Evolutionary conservation across 805 yeast species (phyloP).

Genomic region (Hanseniaspora vineae): DNA sequence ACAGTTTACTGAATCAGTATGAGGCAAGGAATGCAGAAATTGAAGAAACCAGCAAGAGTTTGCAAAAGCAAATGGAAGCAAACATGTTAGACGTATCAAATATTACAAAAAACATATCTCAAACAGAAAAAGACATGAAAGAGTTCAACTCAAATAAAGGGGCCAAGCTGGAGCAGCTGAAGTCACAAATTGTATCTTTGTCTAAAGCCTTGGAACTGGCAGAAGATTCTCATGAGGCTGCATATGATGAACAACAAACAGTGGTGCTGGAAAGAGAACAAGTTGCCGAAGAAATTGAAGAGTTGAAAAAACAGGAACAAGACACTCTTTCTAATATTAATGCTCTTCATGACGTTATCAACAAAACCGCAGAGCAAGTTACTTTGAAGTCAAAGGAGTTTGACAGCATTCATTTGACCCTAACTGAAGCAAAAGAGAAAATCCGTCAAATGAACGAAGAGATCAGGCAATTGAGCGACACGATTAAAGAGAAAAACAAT

Average conservation of each 20-base stretch:
- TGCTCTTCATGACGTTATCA: too few relatives aligned
- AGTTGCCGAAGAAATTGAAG: slow-evolving; percentile 38
- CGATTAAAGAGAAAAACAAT: slow-evolving; percentile 31
- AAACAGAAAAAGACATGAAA: slow-evolving; percentile 60
- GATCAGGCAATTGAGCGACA: slow-evolving; percentile 41
- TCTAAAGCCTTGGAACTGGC: slow-evolving; percentile 22
- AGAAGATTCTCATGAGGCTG: slow-evolving; percentile 30
- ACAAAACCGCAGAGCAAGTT: too few relatives aligned
- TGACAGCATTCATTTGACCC: too few relatives aligned
- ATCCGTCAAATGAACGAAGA: slow-evolving; percentile 67
- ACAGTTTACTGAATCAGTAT: slow-evolving; percentile 44
- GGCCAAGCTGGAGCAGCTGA: slow-evolving; percentile 56
- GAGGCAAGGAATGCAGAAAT: slow-evolving; percentile 36
- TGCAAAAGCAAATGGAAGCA: slow-evolving; percentile 27
- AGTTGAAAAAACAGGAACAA: slow-evolving; percentile 29
- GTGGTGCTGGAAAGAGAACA: slow-evolving; percentile 64
- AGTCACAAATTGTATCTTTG: slow-evolving; percentile 35
- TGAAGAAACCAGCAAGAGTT: slow-evolving; percentile 30
- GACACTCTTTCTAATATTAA: slow-evolving; percentile 10
- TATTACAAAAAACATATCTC: slow-evolving; percentile 32
- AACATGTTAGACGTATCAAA: slow-evolving; percentile 22
- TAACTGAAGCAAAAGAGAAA: slow-evolving; percentile 31
- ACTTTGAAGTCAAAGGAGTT: slow-evolving; percentile 14
- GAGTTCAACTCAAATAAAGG: slow-evolving; percentile 77
- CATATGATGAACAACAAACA: slow-evolving; percentile 44